Base-by-base conservation (phyloP, 371 early-diverging fungal species). In the Mucor indicus region DNA sequence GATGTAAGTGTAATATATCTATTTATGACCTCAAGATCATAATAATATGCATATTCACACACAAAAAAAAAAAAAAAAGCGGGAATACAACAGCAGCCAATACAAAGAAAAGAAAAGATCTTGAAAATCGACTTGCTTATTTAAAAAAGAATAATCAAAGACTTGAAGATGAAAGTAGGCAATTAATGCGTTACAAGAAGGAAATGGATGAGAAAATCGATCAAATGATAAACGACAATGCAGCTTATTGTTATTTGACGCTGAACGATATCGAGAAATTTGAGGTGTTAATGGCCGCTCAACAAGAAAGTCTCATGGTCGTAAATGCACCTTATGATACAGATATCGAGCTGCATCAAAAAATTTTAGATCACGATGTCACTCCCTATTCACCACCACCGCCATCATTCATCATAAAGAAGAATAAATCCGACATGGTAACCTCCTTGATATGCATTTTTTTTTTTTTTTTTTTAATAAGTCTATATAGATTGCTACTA, bases 1-100 rank as follows among this genome's bases (percentile, higher is more conserved):
- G 88, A 89, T 80, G 86, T 85, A 75, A 58, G 81, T 55, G 32
- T 21, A 13, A 37, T 43, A 21, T 31, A n/a, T 38, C n/a, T n/a
- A n/a, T n/a, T n/a, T n/a, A n/a, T n/a, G n/a, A n/a, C n/a, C n/a
- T n/a, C n/a, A n/a, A n/a, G n/a, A n/a, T n/a, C n/a, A n/a, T n/a
- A n/a, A n/a, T n/a, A n/a, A 30, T 10, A 21, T 29, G 38, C 2
- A 38, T 9, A 20, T 15, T 24, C 36, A 47, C 17, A 20, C 13
- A 29, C 10, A 42, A 16, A 12, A 3, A n/a, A 46, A 45, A 39
- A 39, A 48, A 48, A 48, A 39, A 39, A 38, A 55, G 49, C 57
- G 45, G 40, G 46, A 38, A 44, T 40, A 27, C 30, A 16, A 24
- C 17, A 46, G 7, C 21, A 23, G 19, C 23, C 22, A 35, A 31